Percentiles rank a stretch among this genome's conserved stretches.
Conservation (phyloP, 106 monocot species). For the Platanthera zijinensis region DNA sequence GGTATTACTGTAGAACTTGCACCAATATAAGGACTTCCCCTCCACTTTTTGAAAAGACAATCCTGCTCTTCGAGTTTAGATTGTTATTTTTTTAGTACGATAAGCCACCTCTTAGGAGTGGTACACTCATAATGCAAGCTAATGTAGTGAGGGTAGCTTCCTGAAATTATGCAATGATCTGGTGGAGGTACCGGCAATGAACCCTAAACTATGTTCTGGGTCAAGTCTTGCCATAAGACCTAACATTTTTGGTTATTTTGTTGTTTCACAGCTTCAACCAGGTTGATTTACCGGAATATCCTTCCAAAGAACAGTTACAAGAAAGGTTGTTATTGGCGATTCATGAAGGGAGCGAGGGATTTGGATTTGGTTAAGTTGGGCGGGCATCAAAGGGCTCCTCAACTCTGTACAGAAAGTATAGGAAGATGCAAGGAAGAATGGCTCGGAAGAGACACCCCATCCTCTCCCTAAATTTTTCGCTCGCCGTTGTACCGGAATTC, state of each 20-base stretch:
- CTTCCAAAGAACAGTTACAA: conserved; percentile 82
- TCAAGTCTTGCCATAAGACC: neutral
- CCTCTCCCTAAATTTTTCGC: neutral
- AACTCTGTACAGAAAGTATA: conserved; percentile 27
- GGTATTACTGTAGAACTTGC: too few species aligned
- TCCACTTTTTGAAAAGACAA: too few species aligned
- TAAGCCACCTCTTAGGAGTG: too few species aligned
- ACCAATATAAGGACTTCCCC: too few species aligned
- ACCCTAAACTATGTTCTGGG: too few species aligned
- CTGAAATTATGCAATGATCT: too few species aligned
- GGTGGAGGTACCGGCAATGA: too few species aligned
- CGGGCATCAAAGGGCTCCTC: neutral
- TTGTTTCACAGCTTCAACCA: conserved; percentile 73
- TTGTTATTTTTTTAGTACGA: too few species aligned
- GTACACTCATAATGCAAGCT: too few species aligned
- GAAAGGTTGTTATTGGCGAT: conserved; percentile 86
- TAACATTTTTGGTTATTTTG: neutral
- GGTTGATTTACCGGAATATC: conserved; percentile 83
- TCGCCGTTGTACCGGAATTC: neutral
- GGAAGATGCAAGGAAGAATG: conserved; percentile 5
- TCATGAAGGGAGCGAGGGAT: conserved; percentile 93
- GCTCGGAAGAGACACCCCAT: conserved; percentile 4
- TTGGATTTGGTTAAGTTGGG: conserved; percentile 66
- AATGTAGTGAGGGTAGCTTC: too few species aligned
- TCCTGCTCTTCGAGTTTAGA: too few species aligned